A percentile compares a stretch with the other conserved stretches of the same genome.
Evolutionary conservation across 2,329 filamentous ascomycete genomes (phyloP).

Genomic region (Ophiognomonia clavigignenti-juglandacearum): DNA sequence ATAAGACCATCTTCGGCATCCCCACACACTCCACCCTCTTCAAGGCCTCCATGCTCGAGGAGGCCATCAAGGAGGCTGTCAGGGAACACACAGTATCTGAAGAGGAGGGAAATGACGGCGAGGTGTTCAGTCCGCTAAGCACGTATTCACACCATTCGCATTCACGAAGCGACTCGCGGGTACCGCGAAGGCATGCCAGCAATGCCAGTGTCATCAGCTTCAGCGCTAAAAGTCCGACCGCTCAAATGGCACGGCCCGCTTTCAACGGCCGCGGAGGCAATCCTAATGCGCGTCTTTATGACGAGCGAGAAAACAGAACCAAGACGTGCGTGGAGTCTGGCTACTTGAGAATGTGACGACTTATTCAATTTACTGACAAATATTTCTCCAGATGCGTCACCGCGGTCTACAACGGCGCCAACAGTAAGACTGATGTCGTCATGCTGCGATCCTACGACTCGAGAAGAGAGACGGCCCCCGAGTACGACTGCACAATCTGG

Average conservation of each 20-base stretch:
- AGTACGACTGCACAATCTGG: conserved; percentile 95
- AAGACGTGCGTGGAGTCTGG: conserved; percentile 66
- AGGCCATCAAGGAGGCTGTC: conserved; percentile 87
- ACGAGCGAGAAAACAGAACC: conserved; percentile 76
- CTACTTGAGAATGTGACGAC: background rate
- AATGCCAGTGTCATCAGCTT: conserved; percentile 78
- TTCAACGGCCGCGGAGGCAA: conserved; percentile 66
- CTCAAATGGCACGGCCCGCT: conserved; percentile 49
- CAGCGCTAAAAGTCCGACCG: conserved; percentile 59
- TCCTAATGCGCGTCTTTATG: conserved; percentile 82
- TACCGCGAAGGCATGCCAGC: conserved; percentile 61
- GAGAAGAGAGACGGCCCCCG: conserved; percentile 80
- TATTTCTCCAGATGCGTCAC: conserved; percentile 68
- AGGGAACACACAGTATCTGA: conserved; percentile 77
- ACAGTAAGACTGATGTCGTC: conserved; percentile 60
- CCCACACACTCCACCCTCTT: conserved; percentile 92
- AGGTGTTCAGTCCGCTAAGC: conserved; percentile 36
- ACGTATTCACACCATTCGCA: conserved; percentile 24
- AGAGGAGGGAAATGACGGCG: conserved; percentile 77
- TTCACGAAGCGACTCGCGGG: conserved; percentile 35
- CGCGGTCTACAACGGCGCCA: conserved; percentile 81
- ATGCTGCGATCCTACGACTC: conserved; percentile 93
- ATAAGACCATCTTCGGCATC: conserved; percentile 95
- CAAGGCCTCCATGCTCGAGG: conserved; percentile 93
- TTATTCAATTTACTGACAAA: too few species aligned